These are phyloP conservation scores for Rhodotorula sphaerocarpa DNA, from an alignment of 768 basidiomycete genomes.

Conservation along the genomic window DNA sequence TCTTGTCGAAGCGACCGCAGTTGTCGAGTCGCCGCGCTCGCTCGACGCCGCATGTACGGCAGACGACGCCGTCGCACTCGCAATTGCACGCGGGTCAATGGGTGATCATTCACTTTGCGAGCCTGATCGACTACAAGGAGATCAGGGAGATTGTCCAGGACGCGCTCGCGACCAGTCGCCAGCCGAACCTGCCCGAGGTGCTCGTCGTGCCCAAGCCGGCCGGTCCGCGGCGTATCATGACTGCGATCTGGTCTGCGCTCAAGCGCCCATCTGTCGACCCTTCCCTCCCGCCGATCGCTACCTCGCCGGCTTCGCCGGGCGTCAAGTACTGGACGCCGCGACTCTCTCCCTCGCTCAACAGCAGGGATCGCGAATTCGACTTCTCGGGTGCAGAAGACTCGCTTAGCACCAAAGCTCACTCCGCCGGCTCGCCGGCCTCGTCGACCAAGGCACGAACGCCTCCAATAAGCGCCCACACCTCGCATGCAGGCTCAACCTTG, in stretches of 20 bases:
- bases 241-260: conserved; percentile 81
- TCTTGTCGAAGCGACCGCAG: conserved; percentile 37
- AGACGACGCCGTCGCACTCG: conserved; percentile 38
- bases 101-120: conserved; percentile 83
- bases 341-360: conserved; percentile 42
- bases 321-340: conserved; percentile 46
- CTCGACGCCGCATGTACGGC: conserved; percentile 71
- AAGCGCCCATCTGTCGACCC: conserved; percentile 81
- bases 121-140: conserved; percentile 74
- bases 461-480: conserved; percentile 20
- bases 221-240: conserved; percentile 84
- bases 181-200: conserved; percentile 61
- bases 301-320: conserved; percentile 73
- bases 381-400: conserved; percentile 8
- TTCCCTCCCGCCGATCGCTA: conserved; percentile 88
- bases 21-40: conserved; percentile 44
- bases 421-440: conserved; percentile 3
- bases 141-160: conserved; percentile 78
- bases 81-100: conserved; percentile 19
- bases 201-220: conserved; percentile 97
- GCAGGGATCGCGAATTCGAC: conserved; percentile 35
- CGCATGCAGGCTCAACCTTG: background rate
- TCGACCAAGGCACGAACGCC: conserved; percentile 31
- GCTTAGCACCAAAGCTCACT: background rate
- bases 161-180: conserved; percentile 49